Base-by-base conservation (phyloP, 805 yeast species). In the Myxozyma sirexii region DNA sequence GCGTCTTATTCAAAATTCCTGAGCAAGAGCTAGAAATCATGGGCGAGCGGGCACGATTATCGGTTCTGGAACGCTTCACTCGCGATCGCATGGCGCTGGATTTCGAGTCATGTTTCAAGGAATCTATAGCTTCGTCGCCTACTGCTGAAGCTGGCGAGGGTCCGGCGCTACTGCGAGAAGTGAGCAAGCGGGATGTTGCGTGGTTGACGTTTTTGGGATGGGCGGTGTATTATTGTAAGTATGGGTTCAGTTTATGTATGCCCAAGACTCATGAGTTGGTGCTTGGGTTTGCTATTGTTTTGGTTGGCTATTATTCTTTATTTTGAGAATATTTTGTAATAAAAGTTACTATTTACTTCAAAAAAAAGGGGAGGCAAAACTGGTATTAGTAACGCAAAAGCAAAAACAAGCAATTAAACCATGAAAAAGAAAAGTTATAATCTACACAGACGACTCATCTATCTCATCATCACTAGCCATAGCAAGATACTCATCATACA, bases 11-110 rank as follows among this genome's bases (percentile, higher is more conserved):
- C 19, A 64, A 64, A 15, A 46, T 64, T 51, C 26, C 63, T 1
- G 49, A 56, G 2, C 67, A 53, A 0, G 71, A 70, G 43, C 64
- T 64, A 12, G 56, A 54, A 4, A 37, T 15, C 6, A 71, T 76
- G 73, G 74, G 74, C 29, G 57, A 51, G 6, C 64, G 64, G 2
- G 78, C 77, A 33, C 67, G 64, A 5, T 57, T 60, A 27, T 65
- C 69, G 31, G 80, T 76, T 10, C 45, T 44, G 4, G 56, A 59
- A 23, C 62, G 67, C 47, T 77, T 77, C 60, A 70, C 78, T 8
- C 35, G 63, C 8, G 19, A 37, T 4, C 53, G 58, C 39, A 61
- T 61, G 65, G 62, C 65, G 17, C n/a, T 43, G 1, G n/a, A 52
- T 2, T 39, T 61, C 31, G 59, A 60, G 37, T 26, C 31, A 13